Evolutionary conservation across 331 rosid genomes (phyloP).

Genomic region (Saraca asoca): DNA sequence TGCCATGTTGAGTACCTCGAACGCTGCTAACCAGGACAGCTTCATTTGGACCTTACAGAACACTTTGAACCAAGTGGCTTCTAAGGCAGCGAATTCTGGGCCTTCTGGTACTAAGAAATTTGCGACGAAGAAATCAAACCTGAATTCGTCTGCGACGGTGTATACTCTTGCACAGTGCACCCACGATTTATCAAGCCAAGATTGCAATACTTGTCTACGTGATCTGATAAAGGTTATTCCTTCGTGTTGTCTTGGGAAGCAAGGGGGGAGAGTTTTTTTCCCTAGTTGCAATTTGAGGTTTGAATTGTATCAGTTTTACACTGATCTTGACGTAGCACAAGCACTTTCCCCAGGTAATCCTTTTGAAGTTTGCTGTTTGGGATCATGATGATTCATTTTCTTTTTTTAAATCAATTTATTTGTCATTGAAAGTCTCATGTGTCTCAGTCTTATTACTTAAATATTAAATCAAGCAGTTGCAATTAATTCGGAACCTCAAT

Average conservation of each 20-base stretch:
- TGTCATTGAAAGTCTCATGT: too few relatives aligned
- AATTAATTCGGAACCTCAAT: too few relatives aligned
- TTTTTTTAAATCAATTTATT: too few relatives aligned
- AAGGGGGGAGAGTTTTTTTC: conserved; percentile 39
- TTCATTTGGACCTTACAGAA: conserved; percentile 32
- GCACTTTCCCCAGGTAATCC: too few relatives aligned
- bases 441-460: too few relatives aligned
- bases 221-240: conserved; percentile 38
- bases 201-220: conserved; percentile 48
- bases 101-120: background rate
- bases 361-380: too few relatives aligned
- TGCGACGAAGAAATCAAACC: conserved; percentile 36
- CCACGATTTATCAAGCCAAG: conserved; percentile 45
- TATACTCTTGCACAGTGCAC: conserved; percentile 72
- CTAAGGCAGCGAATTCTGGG: conserved; percentile 39
- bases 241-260: conserved; percentile 46
- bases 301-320: too few relatives aligned
- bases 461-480: too few relatives aligned
- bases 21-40: background rate
- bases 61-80: conserved; percentile 17
- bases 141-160: conserved; percentile 14
- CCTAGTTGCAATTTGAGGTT: too few relatives aligned
- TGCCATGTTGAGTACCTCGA: background rate
- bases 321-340: too few relatives aligned
- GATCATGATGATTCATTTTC: too few relatives aligned